Evolutionary conservation across 1,284 basidiomycete genomes (phyloP).

Genomic region (Sporisorium graminicola): DNA sequence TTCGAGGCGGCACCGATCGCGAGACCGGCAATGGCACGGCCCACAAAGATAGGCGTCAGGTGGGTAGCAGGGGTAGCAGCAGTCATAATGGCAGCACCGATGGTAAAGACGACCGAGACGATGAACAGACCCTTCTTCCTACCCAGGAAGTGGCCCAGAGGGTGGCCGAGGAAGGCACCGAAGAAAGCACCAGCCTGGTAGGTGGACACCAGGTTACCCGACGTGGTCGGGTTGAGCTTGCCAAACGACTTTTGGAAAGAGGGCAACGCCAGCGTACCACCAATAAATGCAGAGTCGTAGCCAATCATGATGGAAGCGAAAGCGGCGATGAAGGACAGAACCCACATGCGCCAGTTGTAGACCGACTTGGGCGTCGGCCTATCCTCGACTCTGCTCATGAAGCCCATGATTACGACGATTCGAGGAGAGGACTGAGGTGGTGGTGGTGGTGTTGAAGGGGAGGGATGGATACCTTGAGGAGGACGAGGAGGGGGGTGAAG

Average conservation of each 20-base stretch:
- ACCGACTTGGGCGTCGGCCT: slow-evolving; percentile 72
- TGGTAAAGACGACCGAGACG: slow-evolving; percentile 54
- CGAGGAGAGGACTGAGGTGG: background rate
- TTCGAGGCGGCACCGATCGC: slow-evolving; percentile 69
- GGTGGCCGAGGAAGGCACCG: slow-evolving; percentile 52
- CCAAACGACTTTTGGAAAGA: slow-evolving; percentile 73
- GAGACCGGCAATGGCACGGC: slow-evolving; percentile 71
- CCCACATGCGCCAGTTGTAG: slow-evolving; percentile 74
- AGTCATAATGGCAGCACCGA: slow-evolving; percentile 63
- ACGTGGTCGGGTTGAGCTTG: slow-evolving; percentile 62
- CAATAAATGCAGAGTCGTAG: slow-evolving; percentile 73
- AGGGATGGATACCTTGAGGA: no score
- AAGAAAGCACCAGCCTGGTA: slow-evolving; percentile 72
- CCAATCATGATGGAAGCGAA: slow-evolving; percentile 72
- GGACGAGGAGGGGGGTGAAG: background rate
- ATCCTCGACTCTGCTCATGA: slow-evolving; percentile 69
- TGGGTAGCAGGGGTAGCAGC: slow-evolving; percentile 38
- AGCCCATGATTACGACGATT: slow-evolving; percentile 22
- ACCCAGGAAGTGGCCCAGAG: slow-evolving; percentile 41
- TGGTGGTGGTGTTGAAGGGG: no score
- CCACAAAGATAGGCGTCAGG: slow-evolving; percentile 65
- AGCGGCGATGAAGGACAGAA: slow-evolving; percentile 70
- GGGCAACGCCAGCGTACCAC: slow-evolving; percentile 71
- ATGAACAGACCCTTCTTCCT: slow-evolving; percentile 54
- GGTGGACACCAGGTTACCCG: slow-evolving; percentile 73